Base-by-base conservation (phyloP, 768 basidiomycete genomes). In the Suillus placidus region DNA sequence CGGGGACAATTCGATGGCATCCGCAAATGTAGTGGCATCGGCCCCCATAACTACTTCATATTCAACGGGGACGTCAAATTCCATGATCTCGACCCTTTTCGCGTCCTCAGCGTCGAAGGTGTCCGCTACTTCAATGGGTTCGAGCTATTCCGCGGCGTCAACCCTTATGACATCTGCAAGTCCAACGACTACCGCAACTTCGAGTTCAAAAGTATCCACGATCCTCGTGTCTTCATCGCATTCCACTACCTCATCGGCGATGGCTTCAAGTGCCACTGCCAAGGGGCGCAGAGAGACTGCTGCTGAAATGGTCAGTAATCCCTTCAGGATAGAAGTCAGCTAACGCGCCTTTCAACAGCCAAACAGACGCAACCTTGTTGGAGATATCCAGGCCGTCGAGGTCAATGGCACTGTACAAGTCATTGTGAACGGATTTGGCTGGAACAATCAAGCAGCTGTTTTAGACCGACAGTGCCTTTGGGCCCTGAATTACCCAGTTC, bases 401-500 rank as follows among this genome's bases (percentile, higher is more conserved):
- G 42, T 65, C 30, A 68, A 68, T 26, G 70, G 66, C 58, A 64
- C 61, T 4, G 65, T 55, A 14, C 69, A 63, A 45, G 79, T 81
- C 32, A 58, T 65, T 6, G 70, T 82, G 37, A 75, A 76, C 38
- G 79, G 80, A 20, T 66, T 81, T 57, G 77, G 74, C n/a, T 72
- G 69, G 61, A 66, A 74, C 54, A 69, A 79, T n/a, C 68, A 77
- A 30, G 70, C 78, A 13, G 77, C 80, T 10, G 69, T 75, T n/a
- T 72, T 90, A 32, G 76, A 80, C 62, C 69, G 72, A 23, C 78
- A 70, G 34, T 93, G 92, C 70, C 77, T 91, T 49, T 78, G 80
- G 77, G 79, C 87, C 43, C 77, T 93, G 62, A 88, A 87, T 73
- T 93, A 88, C 86, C 91, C 92, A 1, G 80, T 88, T 35, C 83